These are phyloP conservation scores for Erythrophleum ivorense DNA, from an alignment of 331 rosid genomes.

Conservation along the genomic window DNA sequence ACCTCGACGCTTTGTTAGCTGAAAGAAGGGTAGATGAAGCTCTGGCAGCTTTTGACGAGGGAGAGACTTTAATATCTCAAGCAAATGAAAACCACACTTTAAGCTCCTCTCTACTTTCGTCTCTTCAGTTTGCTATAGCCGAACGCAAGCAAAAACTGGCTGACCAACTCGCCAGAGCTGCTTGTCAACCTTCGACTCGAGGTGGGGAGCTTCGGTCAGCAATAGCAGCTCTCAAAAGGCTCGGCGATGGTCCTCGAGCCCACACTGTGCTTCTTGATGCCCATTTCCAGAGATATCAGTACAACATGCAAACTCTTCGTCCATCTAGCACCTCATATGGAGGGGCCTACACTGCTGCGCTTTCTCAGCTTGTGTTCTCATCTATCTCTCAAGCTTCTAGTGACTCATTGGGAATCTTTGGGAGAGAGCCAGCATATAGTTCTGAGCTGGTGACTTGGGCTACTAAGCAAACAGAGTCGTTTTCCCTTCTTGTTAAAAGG, in stretches of 20 bases:
- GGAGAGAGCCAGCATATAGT: constrained; percentile 72
- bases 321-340: constrained; percentile 97
- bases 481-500: constrained; percentile 82
- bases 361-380: constrained; percentile 91
- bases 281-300: constrained; percentile 84
- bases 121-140: constrained; percentile 68
- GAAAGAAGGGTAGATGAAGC: constrained; percentile 96
- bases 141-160: constrained; percentile 82
- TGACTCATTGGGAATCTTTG: constrained; percentile 84
- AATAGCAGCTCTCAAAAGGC: constrained; percentile 83
- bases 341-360: constrained; percentile 98
- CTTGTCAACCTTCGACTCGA: constrained; percentile 94
- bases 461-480: constrained; percentile 86
- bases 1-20: constrained; percentile 88
- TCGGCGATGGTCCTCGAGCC: constrained; percentile 95
- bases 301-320: constrained; percentile 89
- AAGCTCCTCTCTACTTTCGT: constrained; percentile 54
- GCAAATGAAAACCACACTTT: constrained; percentile 69
- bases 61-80: constrained; percentile 77
- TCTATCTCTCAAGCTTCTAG: constrained; percentile 93
- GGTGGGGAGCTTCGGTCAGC: constrained; percentile 89
- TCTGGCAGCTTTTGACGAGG: constrained; percentile 85
- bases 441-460: constrained; percentile 99
- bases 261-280: constrained; percentile 84
- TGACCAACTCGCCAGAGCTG: constrained; percentile 97